Base-by-base conservation (phyloP, 805 yeast genomes). In the Saccharomycopsis synnaedendra region DNA sequence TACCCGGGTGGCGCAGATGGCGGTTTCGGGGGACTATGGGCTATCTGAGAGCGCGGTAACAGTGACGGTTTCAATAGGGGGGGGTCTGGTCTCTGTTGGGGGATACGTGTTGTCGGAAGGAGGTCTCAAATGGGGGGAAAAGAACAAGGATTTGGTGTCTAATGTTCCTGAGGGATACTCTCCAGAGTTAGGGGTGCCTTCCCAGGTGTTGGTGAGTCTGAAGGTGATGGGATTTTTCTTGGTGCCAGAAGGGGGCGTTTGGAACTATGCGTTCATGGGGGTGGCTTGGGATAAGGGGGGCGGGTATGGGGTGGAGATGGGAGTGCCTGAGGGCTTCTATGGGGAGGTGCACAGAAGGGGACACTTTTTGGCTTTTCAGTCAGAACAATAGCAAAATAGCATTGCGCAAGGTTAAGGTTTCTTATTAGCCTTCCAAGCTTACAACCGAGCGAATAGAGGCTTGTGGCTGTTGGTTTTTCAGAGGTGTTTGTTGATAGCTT, bases 231-330 rank as follows among this genome's bases (percentile, higher is more conserved):
- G 98, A 4, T 81, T 78, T 54, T 89, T 86, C 63, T 61, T 86
- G 63, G 94, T 87, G 1, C 99, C 99, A 1, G 80, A 77, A 28
- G 81, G 82, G 33, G 80, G 78, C 49, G 60, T 87, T 32, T 93
- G 99, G 99, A 93, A 93, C 62, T 87, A 82, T 60, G 73, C 94
- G 2, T 90, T 93, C 57, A 74, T 86, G 66, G 93, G 96, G 1
- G 81, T 93, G 1, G 76, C 84, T 5, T 93, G 93, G 83, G 79
- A 75, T 56, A 67, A 78, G 4, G 72, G 74, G n/a, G 61, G 75
- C 42, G 69, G 67, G 5, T 86, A 74, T 57, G 78, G 69, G 9
- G 60, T 88, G 61, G 85, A 84, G 59, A 58, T 84, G 41, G 96
- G 85, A 58, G 67, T 78, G 11, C 99, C 99, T 2, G 56, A 82